These are phyloP conservation scores for Corymbia calophylla DNA, from an alignment of 441 rosid species.

Conservation along the genomic window DNA sequence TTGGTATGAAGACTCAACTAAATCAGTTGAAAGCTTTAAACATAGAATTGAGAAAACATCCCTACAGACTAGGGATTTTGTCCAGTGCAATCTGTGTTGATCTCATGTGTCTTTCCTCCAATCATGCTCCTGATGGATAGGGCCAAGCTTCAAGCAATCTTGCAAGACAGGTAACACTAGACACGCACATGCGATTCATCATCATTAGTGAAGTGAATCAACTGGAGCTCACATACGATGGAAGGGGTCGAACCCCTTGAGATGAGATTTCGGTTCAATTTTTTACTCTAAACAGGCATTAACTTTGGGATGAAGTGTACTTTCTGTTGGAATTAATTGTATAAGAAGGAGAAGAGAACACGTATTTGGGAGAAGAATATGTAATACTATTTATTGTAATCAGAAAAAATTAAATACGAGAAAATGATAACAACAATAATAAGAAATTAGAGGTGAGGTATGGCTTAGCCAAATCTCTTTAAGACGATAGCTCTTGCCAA, in stretches of 20 bases:
- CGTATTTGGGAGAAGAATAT: background rate
- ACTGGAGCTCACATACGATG: too few relatives aligned
- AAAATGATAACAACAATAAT: too few relatives aligned
- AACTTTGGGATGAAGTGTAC: too few relatives aligned
- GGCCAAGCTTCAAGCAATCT: background rate
- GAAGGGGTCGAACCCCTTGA: too few relatives aligned
- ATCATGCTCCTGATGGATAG: background rate
- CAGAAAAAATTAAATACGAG: background rate
- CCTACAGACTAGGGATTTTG: background rate
- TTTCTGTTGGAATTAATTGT: too few relatives aligned
- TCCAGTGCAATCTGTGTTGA: background rate
- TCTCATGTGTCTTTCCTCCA: background rate
- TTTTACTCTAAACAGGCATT: too few relatives aligned
- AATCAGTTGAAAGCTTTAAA: background rate
- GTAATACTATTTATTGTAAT: background rate
- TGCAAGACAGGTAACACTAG: background rate
- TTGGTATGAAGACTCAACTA: background rate
- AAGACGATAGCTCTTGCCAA: background rate
- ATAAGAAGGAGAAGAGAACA: background rate
- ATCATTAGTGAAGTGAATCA: background rate
- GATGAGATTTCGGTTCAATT: too few relatives aligned
- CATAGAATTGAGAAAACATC: background rate
- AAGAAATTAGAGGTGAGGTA: background rate
- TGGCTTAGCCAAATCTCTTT: too few relatives aligned
- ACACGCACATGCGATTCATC: background rate